Conservation (phyloP, 2,329 filamentous ascomycete genomes). For the Xylariaceae sp. region DNA sequence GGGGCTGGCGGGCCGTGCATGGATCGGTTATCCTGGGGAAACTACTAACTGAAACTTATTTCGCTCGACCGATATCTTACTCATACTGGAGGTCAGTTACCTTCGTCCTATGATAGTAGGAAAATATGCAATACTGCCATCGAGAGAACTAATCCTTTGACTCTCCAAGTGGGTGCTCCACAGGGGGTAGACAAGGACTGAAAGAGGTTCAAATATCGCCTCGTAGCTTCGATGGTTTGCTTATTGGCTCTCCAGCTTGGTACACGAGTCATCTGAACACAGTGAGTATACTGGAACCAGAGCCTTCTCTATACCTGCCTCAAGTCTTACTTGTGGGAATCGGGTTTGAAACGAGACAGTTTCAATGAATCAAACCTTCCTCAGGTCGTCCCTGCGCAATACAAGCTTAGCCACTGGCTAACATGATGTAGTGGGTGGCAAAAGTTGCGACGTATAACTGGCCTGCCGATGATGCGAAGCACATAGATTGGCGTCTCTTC, state of each 20-base stretch:
- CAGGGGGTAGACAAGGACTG: slow-evolving; percentile 56
- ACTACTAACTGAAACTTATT: slow-evolving; percentile 46
- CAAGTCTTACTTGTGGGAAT: neutral
- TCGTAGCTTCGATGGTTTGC: slow-evolving; percentile 54
- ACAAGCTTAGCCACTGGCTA: neutral
- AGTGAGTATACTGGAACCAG: neutral
- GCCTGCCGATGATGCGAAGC: slow-evolving; percentile 41
- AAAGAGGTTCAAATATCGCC: slow-evolving; percentile 52
- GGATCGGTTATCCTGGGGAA: slow-evolving; percentile 48
- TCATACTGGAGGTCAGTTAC: slow-evolving; percentile 44
- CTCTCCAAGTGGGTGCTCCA: slow-evolving; percentile 48
- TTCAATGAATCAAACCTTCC: too few relatives aligned
- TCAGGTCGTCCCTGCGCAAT: too few relatives aligned
- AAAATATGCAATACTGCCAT: too few relatives aligned
- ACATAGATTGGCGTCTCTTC: slow-evolving; percentile 48
- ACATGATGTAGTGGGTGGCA: slow-evolving; percentile 32
- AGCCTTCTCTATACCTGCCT: neutral
- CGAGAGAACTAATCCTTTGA: too few relatives aligned
- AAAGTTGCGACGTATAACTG: slow-evolving; percentile 47
- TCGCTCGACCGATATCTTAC: slow-evolving; percentile 40
- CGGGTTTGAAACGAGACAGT: too few relatives aligned
- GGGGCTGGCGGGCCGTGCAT: slow-evolving; percentile 43
- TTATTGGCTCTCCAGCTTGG: slow-evolving; percentile 51
- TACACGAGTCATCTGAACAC: slow-evolving; percentile 47
- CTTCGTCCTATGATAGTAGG: too few relatives aligned